Evolutionary conservation across 1,284 basidiomycete species (phyloP).

Genomic region (Heterobasidion occidentale): DNA sequence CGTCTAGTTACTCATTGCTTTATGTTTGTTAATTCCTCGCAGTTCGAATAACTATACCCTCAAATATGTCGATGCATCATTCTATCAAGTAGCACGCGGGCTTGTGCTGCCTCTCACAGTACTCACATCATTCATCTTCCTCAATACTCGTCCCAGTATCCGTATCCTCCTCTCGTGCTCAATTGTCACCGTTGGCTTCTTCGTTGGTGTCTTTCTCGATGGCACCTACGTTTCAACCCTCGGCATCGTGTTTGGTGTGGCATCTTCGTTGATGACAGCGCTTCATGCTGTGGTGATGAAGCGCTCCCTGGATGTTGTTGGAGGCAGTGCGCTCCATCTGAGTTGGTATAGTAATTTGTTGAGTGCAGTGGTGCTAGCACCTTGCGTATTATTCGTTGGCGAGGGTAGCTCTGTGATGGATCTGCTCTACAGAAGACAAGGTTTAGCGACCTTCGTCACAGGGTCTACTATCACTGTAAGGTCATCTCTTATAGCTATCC

Average conservation of each 20-base stretch:
- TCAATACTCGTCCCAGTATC: constrained; percentile 66
- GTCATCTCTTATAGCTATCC: constrained; percentile 3
- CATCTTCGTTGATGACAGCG: constrained; percentile 72
- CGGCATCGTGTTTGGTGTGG: constrained; percentile 70
- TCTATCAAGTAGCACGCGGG: constrained; percentile 87
- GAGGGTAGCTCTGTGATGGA: constrained; percentile 56
- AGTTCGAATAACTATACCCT: constrained; percentile 88
- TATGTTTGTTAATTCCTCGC: constrained; percentile 1
- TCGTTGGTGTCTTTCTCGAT: constrained; percentile 78
- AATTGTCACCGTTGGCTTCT: constrained; percentile 78
- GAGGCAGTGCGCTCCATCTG: constrained; percentile 70
- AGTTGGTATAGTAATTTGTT: constrained; percentile 83
- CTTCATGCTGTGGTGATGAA: constrained; percentile 85
- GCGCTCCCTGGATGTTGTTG: constrained; percentile 64
- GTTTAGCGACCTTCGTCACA: constrained; percentile 60
- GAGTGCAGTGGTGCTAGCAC: constrained; percentile 58
- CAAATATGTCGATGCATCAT: constrained; percentile 87
- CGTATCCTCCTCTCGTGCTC: constrained; percentile 64
- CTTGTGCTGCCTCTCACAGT: constrained; percentile 85
- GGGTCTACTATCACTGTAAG: constrained; percentile 71
- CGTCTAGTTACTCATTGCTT: constrained; percentile 9
- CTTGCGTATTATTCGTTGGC: constrained; percentile 61
- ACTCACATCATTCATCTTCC: constrained; percentile 63
- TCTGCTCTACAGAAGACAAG: constrained; percentile 44
- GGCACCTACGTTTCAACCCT: constrained; percentile 48